phyloP scores from a whole-genome alignment of 2,329 filamentous ascomycete genomes.

The Fusarium annulatum region DNA sequence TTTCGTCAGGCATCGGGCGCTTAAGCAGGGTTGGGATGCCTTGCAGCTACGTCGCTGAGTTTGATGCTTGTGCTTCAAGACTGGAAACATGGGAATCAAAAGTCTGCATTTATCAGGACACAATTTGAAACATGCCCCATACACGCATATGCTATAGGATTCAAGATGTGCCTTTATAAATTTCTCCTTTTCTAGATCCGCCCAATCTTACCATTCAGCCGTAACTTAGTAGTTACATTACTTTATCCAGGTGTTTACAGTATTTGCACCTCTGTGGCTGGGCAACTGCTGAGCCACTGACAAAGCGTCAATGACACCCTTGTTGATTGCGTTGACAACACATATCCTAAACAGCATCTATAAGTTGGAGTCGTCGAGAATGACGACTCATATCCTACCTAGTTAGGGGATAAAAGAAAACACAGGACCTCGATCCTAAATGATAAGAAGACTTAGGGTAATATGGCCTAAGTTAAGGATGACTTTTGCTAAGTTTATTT shows the following conservation, averaged over 20 bases:
- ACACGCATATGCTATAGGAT: conserved; percentile 2
- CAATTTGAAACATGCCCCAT: conserved; percentile 20
- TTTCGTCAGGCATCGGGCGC: conserved; percentile 21
- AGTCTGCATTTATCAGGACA: conserved; percentile 6
- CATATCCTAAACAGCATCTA: not conserved
- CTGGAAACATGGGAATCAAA: not conserved
- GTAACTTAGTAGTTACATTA: not conserved
- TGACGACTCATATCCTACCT: not conserved
- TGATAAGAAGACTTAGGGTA: too few species aligned
- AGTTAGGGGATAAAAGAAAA: too few species aligned
- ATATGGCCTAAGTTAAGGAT: too few species aligned
- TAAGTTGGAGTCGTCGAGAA: not conserved
- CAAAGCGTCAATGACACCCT: conserved; percentile 34
- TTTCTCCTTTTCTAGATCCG: not conserved
- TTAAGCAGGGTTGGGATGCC: conserved; percentile 18
- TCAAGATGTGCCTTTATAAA: not conserved
- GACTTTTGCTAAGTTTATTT: too few species aligned
- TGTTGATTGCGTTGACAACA: conserved; percentile 25
- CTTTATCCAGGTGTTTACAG: conserved; percentile 4
- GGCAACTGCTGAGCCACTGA: conserved; percentile 38
- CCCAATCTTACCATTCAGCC: not conserved
- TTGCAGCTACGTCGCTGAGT: conserved; percentile 6
- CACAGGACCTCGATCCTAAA: too few species aligned
- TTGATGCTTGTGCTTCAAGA: conserved; percentile 1
- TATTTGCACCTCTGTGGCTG: not conserved